Conservation (phyloP, 2,329 filamentous ascomycete genomes). For the Aspergillus fumigatiaffinis region DNA sequence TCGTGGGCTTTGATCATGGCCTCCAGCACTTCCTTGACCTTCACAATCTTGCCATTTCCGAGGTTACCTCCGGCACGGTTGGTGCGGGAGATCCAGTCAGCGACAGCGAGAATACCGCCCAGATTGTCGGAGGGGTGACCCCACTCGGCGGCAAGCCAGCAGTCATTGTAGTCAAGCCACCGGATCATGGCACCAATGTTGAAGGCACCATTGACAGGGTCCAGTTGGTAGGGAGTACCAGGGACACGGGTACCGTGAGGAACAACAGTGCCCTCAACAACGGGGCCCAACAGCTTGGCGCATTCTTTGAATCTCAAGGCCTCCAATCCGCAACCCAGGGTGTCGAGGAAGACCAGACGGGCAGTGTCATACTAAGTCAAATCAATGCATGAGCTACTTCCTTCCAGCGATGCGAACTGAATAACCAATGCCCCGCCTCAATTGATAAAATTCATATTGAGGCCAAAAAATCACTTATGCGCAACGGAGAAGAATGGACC, state of each 20-base stretch:
- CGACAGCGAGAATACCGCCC: slow-evolving; percentile 91
- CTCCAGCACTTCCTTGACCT: slow-evolving; percentile 85
- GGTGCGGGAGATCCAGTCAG: slow-evolving; percentile 95
- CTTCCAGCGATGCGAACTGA: neutral
- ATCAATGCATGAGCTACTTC: neutral
- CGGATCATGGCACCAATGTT: slow-evolving; percentile 99
- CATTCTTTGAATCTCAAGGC: slow-evolving; percentile 94
- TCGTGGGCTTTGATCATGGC: slow-evolving; percentile 99
- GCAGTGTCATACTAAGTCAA: slow-evolving; percentile 72
- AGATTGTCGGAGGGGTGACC: slow-evolving; percentile 98
- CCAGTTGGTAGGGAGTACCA: slow-evolving; percentile 88
- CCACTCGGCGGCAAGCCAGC: slow-evolving; percentile 98
- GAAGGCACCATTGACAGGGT: slow-evolving; percentile 93
- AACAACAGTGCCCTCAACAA: slow-evolving; percentile 84
- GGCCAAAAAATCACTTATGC: neutral
- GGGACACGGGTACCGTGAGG: slow-evolving; percentile 89
- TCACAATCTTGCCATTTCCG: slow-evolving; percentile 73
- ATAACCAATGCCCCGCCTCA: neutral
- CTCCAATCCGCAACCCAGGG: slow-evolving; percentile 92
- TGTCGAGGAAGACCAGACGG: slow-evolving; percentile 94
- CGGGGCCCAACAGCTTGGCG: slow-evolving; percentile 86
- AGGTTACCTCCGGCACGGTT: slow-evolving; percentile 78
- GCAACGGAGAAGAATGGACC: neutral
- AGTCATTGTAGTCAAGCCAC: slow-evolving; percentile 99
- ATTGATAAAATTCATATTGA: neutral